These are phyloP conservation scores for Xylaria sp. DNA, from an alignment of 2,329 filamentous ascomycete species.

Conservation along the genomic window DNA sequence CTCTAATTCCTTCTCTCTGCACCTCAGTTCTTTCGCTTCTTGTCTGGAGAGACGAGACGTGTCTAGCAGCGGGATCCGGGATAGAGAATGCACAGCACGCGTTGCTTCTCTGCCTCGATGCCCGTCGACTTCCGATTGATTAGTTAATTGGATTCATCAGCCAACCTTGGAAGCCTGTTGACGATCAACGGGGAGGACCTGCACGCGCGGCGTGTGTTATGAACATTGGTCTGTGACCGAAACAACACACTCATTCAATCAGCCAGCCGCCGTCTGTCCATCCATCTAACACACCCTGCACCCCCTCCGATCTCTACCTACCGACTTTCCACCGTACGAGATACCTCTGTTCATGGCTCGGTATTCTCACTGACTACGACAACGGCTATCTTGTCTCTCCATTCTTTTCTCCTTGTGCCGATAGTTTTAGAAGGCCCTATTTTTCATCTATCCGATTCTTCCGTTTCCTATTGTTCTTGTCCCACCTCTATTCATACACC, in stretches of 20 bases:
- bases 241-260: constrained; percentile 30
- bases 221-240: constrained; percentile 30
- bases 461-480: constrained; percentile 21
- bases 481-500: not conserved
- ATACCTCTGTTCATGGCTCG: constrained; percentile 15
- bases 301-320: not conserved
- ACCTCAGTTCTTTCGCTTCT: constrained; percentile 21
- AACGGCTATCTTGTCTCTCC: constrained; percentile 30
- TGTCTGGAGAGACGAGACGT: constrained; percentile 23
- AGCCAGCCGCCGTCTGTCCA: constrained; percentile 7
- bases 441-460: constrained; percentile 21
- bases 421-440: constrained; percentile 22
- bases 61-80: constrained; percentile 30
- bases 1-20: constrained; percentile 25
- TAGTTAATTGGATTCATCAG: constrained; percentile 22
- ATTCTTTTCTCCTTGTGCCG: constrained; percentile 30
- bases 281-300: constrained; percentile 23
- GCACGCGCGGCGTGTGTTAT: constrained; percentile 20
- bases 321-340: not conserved
- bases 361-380: constrained; percentile 35
- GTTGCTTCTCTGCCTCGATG: constrained; percentile 30
- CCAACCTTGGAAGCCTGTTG: constrained; percentile 20
- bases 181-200: constrained; percentile 8
- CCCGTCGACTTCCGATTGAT: constrained; percentile 28
- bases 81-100: constrained; percentile 32